Percentiles rank a stretch among this genome's conserved stretches.
Conservation (phyloP, 1,139 yeast genomes). For the Blastobotrys indianensis region DNA sequence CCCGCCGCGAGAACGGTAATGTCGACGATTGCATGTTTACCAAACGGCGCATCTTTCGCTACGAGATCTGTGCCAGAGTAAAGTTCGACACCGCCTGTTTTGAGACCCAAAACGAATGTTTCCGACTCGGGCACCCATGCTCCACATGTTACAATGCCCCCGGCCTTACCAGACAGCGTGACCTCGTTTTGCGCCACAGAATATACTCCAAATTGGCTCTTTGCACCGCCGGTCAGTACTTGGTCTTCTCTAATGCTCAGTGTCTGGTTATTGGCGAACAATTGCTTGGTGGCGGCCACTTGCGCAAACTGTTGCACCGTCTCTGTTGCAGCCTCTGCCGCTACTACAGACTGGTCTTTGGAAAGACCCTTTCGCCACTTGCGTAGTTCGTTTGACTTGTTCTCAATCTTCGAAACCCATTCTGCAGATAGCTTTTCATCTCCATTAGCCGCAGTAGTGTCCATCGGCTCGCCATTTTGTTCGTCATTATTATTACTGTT, state of each 20-base stretch:
- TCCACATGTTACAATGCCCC: conserved; percentile 25
- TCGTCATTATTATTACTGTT: conserved; percentile 9
- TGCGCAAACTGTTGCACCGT: too few relatives aligned
- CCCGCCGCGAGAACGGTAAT: conserved; percentile 37
- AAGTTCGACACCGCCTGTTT: conserved; percentile 22
- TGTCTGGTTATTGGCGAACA: conserved; percentile 19
- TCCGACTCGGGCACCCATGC: conserved; percentile 21
- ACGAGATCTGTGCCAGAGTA: conserved; percentile 6
- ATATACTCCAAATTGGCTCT: conserved; percentile 22
- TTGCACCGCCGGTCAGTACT: conserved; percentile 28
- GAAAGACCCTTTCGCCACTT: conserved; percentile 4
- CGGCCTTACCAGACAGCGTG: conserved; percentile 14
- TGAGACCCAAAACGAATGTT: conserved; percentile 19
- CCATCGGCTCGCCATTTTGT: conserved; percentile 12
- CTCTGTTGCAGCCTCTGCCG: not conserved
- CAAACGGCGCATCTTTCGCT: not conserved
- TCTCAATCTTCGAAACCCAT: not conserved
- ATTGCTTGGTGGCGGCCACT: conserved; percentile 22
- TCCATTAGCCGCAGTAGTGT: not conserved
- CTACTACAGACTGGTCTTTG: not conserved
- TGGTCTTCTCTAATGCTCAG: conserved; percentile 12
- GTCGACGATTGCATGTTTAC: conserved; percentile 20
- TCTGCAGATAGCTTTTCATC: not conserved
- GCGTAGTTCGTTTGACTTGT: not conserved
- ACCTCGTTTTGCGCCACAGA: conserved; percentile 15